These are phyloP conservation scores for Syncephalastrum monosporum DNA, from an alignment of 371 early-diverging fungal genomes.

Conservation along the genomic window DNA sequence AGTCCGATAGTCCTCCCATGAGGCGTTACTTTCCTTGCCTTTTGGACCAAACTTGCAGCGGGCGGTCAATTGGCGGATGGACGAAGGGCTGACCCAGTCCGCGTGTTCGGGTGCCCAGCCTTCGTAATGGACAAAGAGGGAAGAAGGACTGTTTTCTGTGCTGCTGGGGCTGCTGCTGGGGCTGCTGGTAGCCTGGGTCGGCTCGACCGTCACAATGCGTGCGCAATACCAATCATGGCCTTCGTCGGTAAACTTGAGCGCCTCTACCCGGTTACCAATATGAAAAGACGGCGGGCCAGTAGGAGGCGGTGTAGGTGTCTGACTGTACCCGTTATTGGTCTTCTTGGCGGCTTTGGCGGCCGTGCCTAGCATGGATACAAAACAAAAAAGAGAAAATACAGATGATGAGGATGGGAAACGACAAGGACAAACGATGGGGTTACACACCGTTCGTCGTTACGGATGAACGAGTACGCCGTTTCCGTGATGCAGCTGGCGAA, in stretches of 20 bases:
- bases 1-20: slow-evolving; percentile 55
- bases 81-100: slow-evolving; percentile 56
- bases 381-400: too few relatives aligned
- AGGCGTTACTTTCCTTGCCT: slow-evolving; percentile 49
- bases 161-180: background rate
- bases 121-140: slow-evolving; percentile 58
- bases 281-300: slow-evolving; percentile 19
- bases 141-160: background rate
- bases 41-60: slow-evolving; percentile 46
- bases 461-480: too few relatives aligned
- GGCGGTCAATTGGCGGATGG: slow-evolving; percentile 5
- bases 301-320: background rate
- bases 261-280: slow-evolving; percentile 42
- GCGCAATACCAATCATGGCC: slow-evolving; percentile 43
- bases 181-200: background rate
- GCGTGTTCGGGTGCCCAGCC: slow-evolving; percentile 62
- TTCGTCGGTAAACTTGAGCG: slow-evolving; percentile 35
- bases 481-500: too few relatives aligned
- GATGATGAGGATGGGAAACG: too few relatives aligned
- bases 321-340: too few relatives aligned
- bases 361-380: too few relatives aligned
- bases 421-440: too few relatives aligned
- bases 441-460: too few relatives aligned
- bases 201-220: slow-evolving; percentile 34
- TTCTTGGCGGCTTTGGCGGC: too few relatives aligned